Conservation (phyloP, 441 rosid species). For the Codiaeum variegatum region DNA sequence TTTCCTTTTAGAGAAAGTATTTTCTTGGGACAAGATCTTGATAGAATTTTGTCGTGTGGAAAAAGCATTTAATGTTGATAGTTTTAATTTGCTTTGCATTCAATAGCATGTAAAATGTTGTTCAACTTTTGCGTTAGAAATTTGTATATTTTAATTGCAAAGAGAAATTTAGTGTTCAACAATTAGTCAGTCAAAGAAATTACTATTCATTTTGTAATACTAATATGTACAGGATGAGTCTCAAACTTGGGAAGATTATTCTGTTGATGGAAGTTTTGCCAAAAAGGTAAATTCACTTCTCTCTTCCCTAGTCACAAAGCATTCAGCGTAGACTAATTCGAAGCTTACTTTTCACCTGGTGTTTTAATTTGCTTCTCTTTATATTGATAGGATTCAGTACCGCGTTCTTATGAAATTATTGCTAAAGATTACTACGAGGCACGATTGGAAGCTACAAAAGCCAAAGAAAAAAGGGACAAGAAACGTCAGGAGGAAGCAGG, state of each 20-base stretch:
- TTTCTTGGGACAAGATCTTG: background rate
- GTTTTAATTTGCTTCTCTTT: slow-evolving; percentile 2
- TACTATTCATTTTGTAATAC: slow-evolving; percentile 2
- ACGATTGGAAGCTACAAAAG: slow-evolving; percentile 67
- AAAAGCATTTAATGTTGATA: background rate
- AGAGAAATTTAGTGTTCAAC: background rate
- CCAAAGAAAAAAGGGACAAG: slow-evolving; percentile 73
- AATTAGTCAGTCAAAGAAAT: background rate
- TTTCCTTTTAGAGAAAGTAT: background rate
- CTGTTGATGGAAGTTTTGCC: slow-evolving; percentile 30
- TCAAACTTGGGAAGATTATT: slow-evolving; percentile 69
- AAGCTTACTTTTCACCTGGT: background rate
- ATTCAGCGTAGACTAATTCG: background rate
- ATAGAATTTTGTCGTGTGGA: background rate
- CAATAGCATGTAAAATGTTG: background rate
- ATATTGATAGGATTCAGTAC: slow-evolving; percentile 44
- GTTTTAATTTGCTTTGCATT: slow-evolving; percentile 1
- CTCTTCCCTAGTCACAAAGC: background rate
- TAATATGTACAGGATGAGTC: slow-evolving; percentile 53
- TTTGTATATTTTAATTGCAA: background rate
- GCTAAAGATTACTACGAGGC: slow-evolving; percentile 63
- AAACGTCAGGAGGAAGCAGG: slow-evolving; percentile 69
- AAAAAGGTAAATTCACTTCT: slow-evolving; percentile 40
- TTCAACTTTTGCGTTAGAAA: background rate
- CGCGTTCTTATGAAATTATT: slow-evolving; percentile 64